These are phyloP conservation scores for Botrytis medusae DNA, from an alignment of 2,329 filamentous ascomycete genomes.

Conservation along the genomic window DNA sequence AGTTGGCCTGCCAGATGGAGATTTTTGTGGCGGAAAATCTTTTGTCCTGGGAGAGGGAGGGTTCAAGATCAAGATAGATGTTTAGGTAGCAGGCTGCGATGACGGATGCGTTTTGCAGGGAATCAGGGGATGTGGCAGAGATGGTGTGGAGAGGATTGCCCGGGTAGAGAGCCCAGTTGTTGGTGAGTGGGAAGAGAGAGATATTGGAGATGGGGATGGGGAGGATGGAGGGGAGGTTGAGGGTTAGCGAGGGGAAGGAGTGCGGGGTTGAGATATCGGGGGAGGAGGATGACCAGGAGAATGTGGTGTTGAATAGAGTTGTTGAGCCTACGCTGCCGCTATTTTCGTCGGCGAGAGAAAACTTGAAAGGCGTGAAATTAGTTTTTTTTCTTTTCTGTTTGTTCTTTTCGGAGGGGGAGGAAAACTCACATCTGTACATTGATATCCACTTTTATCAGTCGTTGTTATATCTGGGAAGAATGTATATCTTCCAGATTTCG, in stretches of 20 bases:
- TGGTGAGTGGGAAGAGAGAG: background rate
- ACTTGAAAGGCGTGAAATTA: background rate
- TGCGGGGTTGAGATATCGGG: background rate
- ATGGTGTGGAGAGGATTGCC: background rate
- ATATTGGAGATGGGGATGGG: background rate
- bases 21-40: background rate
- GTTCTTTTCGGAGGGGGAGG: background rate
- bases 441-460: background rate
- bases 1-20: conserved; percentile 7
- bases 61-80: conserved; percentile 6
- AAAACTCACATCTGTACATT: conserved; percentile 7
- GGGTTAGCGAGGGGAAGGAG: background rate
- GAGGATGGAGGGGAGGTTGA: conserved; percentile 4
- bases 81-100: conserved; percentile 1
- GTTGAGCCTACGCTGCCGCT: background rate
- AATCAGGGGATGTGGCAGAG: background rate
- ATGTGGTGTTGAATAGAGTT: background rate
- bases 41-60: background rate
- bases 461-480: background rate
- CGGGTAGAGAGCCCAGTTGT: background rate
- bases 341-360: background rate
- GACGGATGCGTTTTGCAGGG: background rate
- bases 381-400: background rate
- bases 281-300: background rate
- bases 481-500: conserved; percentile 16